Conservation (phyloP, 768 basidiomycete genomes). For the Gyrodon lividus region DNA sequence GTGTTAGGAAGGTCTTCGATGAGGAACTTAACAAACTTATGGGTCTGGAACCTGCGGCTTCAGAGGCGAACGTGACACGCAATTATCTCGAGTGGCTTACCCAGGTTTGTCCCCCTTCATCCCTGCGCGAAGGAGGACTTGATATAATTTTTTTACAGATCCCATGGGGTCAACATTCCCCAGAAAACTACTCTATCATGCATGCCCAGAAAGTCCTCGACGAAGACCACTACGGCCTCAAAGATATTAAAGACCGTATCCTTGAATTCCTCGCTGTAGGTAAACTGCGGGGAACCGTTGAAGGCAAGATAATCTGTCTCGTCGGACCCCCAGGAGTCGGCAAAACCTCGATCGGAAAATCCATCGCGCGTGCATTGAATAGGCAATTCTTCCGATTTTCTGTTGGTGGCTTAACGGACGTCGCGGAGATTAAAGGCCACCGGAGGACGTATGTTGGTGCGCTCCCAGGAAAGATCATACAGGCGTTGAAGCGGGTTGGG, state of each 20-base stretch:
- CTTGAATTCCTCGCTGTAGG: constrained; percentile 96
- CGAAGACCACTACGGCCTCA: constrained; percentile 91
- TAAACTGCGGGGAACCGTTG: constrained; percentile 88
- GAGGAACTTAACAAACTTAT: constrained; percentile 91
- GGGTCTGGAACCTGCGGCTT: constrained; percentile 86
- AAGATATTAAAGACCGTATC: constrained; percentile 90
- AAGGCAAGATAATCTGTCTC: constrained; percentile 97
- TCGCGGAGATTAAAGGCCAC: constrained; percentile 99
- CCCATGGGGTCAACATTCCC: constrained; percentile 94
- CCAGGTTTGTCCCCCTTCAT: constrained; percentile 44
- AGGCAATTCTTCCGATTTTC: constrained; percentile 96
- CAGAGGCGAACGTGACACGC: constrained; percentile 90
- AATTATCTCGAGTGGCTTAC: constrained; percentile 95
- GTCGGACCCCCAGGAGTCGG: constrained; percentile 98
- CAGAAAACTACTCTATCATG: constrained; percentile 86
- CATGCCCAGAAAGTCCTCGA: constrained; percentile 85
- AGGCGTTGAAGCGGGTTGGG: constrained; percentile 88
- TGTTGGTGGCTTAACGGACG: constrained; percentile 94
- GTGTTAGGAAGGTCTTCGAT: constrained; percentile 91
- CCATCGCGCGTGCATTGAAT: constrained; percentile 86
- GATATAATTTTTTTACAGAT: constrained; percentile 48
- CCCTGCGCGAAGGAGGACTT: neutral
- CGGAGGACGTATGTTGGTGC: constrained; percentile 96
- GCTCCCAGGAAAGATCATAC: constrained; percentile 92
- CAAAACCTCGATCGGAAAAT: constrained; percentile 95